phyloP scores from a whole-genome alignment of 2,329 filamentous ascomycete genomes.

The Hypoxylon sp. region DNA sequence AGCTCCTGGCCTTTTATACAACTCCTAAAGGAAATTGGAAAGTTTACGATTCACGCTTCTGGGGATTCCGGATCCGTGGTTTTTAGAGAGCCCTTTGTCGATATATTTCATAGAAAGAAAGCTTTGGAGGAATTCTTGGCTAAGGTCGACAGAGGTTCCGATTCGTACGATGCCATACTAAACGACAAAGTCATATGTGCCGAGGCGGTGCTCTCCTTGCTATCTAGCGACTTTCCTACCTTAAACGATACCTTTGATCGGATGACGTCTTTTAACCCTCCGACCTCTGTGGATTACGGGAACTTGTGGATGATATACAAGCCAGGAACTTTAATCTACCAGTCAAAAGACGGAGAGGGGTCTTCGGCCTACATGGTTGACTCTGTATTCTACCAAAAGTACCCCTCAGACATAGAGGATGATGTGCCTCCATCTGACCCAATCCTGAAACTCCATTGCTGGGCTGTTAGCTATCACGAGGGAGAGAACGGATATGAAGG shows the following conservation, averaged over 20 bases:
- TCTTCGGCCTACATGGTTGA: slow-evolving; percentile 2
- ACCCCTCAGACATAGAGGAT: neutral
- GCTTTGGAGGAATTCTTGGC: neutral
- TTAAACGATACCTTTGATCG: neutral
- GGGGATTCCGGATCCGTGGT: neutral
- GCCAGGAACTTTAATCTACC: neutral
- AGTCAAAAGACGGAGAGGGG: neutral
- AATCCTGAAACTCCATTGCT: neutral
- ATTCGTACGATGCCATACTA: neutral
- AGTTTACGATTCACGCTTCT: slow-evolving; percentile 2
- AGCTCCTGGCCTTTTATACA: neutral
- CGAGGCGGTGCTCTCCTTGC: neutral
- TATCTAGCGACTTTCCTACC: neutral
- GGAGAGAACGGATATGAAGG: neutral
- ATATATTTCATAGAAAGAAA: neutral
- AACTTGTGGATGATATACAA: slow-evolving; percentile 1
- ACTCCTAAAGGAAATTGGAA: neutral
- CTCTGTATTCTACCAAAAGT: slow-evolving; percentile 1
- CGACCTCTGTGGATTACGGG: neutral
- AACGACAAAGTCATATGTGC: neutral
- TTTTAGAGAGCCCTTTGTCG: neutral
- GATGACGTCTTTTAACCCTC: neutral
- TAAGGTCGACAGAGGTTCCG: neutral
- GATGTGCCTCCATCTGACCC: neutral
- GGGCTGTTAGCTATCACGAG: neutral